Base-by-base conservation (phyloP, 352 stramenopile genomes). In the Phytophthora cajani region DNA sequence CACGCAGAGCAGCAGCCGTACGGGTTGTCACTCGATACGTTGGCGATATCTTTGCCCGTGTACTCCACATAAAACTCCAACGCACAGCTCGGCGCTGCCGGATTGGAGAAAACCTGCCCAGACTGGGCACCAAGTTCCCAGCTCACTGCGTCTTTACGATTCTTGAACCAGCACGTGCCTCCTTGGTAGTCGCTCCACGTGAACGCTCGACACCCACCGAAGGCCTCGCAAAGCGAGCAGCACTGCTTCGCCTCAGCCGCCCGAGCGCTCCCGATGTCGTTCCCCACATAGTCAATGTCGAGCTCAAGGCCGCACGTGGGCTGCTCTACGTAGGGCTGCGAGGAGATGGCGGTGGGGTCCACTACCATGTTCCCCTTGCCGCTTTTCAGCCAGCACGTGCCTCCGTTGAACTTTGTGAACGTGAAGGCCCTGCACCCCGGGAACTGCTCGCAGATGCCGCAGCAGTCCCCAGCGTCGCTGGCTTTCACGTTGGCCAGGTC, bases 151-250 rank as follows among this genome's bases (percentile, higher is more conserved):
- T 67, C 71, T 59, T 74, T 73, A n/a, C 71, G 66, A 42, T 75
- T 83, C 53, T 85, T 85, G 51, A 85, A 69, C 54, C 62, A 90
- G 52, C 82, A 90, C 3, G 78, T 90, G 27, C 82, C 84, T 14
- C 83, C 83, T 55, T 84, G 72, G 54, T 72, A 69, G 25, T 65
- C 71, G 30, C 30, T 88, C 82, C 82, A 92, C 3, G 81, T 75
- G 64, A 88, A 91, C 5, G 77, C 81, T 21, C 68, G 61, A 52
- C 78, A 86, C 9, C 71, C 71, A 11, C 51, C 46, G 40, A 77
- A 82, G 0, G 4, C 38, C 55, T 77, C 59, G 68, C 72, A 79
- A 6, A 74, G 58, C 1, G 56, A 51, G 47, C 72, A 79, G 56
- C 72, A 79, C 23, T 58, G 60, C 11, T 47, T 47, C 0, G 69